These are phyloP conservation scores for Zalaria obscura DNA, from an alignment of 2,329 filamentous ascomycete genomes.

Conservation along the genomic window DNA sequence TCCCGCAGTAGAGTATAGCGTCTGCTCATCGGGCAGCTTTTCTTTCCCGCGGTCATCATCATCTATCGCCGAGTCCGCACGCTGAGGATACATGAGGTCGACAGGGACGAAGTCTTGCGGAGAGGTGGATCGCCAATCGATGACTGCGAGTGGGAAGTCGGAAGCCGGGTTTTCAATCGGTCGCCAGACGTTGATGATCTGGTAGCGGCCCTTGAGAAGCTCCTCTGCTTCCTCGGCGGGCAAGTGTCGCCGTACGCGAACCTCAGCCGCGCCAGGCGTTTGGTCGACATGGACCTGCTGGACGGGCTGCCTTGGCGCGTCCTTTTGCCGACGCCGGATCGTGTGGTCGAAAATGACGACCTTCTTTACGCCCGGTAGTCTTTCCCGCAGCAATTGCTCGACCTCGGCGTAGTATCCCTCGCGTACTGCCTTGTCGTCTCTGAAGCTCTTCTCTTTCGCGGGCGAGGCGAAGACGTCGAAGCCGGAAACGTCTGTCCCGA, in stretches of 20 bases:
- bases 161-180: constrained; percentile 50
- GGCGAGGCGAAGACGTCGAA: constrained; percentile 43
- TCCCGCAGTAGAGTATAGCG: constrained; percentile 36
- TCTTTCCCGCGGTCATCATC: constrained; percentile 47
- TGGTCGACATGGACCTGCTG: constrained; percentile 61
- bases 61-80: constrained; percentile 21
- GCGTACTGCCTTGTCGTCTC: constrained; percentile 41
- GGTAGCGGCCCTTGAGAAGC: constrained; percentile 43
- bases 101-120: constrained; percentile 46
- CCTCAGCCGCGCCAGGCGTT: constrained; percentile 47
- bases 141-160: constrained; percentile 53
- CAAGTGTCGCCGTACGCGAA: constrained; percentile 47
- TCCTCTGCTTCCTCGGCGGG: constrained; percentile 40
- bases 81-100: constrained; percentile 46
- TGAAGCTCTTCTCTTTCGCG: constrained; percentile 39
- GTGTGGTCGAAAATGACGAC: constrained; percentile 62
- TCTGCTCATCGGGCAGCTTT: constrained; percentile 33
- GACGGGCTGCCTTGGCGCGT: constrained; percentile 47
- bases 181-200: constrained; percentile 60
- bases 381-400: constrained; percentile 39
- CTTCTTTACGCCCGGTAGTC: constrained; percentile 42
- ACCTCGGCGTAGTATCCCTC: constrained; percentile 47
- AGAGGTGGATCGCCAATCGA: constrained; percentile 46
- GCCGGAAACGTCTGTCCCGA: constrained; percentile 43
- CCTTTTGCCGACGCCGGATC: constrained; percentile 42